These are phyloP conservation scores for Tubosaeta brunneosetosa DNA, from an alignment of 768 basidiomycete species.

Conservation along the genomic window DNA sequence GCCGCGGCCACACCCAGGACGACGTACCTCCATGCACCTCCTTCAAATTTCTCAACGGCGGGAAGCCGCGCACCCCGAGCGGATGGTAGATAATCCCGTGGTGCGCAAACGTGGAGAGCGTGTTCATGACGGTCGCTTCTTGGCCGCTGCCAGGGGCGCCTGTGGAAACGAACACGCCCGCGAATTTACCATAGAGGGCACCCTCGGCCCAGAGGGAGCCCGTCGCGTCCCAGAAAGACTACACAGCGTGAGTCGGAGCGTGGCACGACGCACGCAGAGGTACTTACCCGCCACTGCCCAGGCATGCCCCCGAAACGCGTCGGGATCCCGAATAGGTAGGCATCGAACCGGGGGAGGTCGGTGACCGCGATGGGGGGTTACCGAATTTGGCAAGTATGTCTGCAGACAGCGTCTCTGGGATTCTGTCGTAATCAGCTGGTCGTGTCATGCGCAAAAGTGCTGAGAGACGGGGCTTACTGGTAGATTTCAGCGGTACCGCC, in stretches of 20 bases:
- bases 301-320: slow-evolving; percentile 45
- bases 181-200: slow-evolving; percentile 67
- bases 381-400: slow-evolving; percentile 66
- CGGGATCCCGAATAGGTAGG: slow-evolving; percentile 41
- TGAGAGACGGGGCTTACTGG: slow-evolving; percentile 41
- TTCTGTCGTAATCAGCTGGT: slow-evolving; percentile 34
- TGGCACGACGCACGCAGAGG: not conserved
- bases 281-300: slow-evolving; percentile 57
- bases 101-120: slow-evolving; percentile 60
- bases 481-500: slow-evolving; percentile 51
- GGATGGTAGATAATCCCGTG: slow-evolving; percentile 73
- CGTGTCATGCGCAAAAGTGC: too few species aligned
- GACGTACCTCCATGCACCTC: slow-evolving; percentile 55
- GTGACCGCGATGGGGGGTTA: slow-evolving; percentile 39
- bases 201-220: slow-evolving; percentile 61
- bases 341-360: slow-evolving; percentile 27
- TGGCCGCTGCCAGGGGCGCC: slow-evolving; percentile 74
- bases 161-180: slow-evolving; percentile 69
- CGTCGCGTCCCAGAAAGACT: slow-evolving; percentile 75
- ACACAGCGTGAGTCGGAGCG: slow-evolving; percentile 1
- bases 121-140: slow-evolving; percentile 48
- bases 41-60: slow-evolving; percentile 37
- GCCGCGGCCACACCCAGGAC: not conserved
- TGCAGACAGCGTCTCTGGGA: slow-evolving; percentile 71
- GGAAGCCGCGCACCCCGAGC: slow-evolving; percentile 49